These are phyloP conservation scores for Fraxinus angustifolia DNA, from an alignment of 305 asterid species.

Conservation along the genomic window DNA sequence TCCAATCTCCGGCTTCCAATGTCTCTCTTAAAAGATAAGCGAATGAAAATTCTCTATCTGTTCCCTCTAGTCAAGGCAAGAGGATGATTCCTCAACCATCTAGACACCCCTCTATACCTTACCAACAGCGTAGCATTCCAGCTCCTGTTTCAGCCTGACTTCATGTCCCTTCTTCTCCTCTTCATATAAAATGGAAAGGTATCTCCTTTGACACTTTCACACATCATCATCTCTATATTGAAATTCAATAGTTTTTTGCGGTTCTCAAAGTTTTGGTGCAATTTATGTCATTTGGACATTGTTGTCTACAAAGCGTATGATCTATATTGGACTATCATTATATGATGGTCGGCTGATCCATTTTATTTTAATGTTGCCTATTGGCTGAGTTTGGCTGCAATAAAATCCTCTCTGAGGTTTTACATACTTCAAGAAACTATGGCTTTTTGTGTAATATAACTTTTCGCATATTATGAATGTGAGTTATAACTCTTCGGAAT, in stretches of 20 bases:
- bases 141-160: slow-evolving; percentile 25
- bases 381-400: background rate
- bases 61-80: slow-evolving; percentile 35
- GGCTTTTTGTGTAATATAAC: background rate
- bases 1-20: slow-evolving; percentile 34
- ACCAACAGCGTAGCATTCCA: slow-evolving; percentile 27
- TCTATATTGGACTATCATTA: background rate
- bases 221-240: background rate
- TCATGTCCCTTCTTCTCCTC: slow-evolving; percentile 16
- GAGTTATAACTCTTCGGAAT: background rate
- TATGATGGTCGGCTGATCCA: background rate
- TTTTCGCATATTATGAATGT: background rate
- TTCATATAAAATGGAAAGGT: slow-evolving; percentile 56
- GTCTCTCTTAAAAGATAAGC: slow-evolving; percentile 53
- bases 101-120: slow-evolving; percentile 13
- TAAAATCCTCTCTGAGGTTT: background rate
- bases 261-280: background rate
- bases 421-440: background rate
- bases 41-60: slow-evolving; percentile 29
- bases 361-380: background rate
- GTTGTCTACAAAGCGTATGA: background rate
- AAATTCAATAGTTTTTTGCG: background rate
- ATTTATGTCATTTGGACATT: background rate
- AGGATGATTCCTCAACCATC: slow-evolving; percentile 32
- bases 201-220: slow-evolving; percentile 8